A percentile compares a stretch with the other conserved stretches of the same genome.
Conservation (phyloP, 2,329 filamentous ascomycete genomes). For the Fusarium sp. region DNA sequence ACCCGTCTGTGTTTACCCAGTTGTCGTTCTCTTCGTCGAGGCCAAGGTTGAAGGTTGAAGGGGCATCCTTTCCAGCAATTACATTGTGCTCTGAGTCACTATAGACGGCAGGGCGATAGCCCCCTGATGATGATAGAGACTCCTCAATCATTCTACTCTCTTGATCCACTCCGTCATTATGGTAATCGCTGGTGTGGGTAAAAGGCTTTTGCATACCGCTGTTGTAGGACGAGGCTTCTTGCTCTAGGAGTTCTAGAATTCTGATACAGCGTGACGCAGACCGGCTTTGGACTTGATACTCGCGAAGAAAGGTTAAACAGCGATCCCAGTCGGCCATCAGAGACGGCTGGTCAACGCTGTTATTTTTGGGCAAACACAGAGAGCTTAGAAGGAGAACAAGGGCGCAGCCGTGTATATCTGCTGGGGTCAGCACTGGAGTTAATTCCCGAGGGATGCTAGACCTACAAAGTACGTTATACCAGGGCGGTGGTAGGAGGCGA, state of each 20-base stretch:
- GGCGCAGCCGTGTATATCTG: background rate
- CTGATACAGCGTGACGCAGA: background rate
- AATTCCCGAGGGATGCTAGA: background rate
- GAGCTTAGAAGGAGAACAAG: background rate
- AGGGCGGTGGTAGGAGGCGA: background rate
- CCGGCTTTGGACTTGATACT: background rate
- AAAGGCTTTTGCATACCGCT: background rate
- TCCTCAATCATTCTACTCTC: background rate
- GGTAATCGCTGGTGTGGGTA: background rate
- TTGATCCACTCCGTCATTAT: background rate
- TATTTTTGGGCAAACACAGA: background rate
- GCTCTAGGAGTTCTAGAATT: background rate
- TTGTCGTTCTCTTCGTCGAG: background rate
- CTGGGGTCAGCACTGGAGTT: background rate
- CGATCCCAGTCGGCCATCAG: background rate
- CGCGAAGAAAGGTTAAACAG: background rate
- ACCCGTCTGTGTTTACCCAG: background rate
- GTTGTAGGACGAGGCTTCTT: background rate
- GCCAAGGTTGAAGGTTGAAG: background rate
- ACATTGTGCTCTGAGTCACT: background rate
- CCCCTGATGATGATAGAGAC: background rate
- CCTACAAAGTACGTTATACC: background rate
- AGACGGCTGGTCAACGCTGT: background rate
- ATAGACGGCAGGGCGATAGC: background rate
- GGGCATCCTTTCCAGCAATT: background rate